Conservation (phyloP, 176 grass and related monocot species). For the Ampelocalamus luodianensis region DNA sequence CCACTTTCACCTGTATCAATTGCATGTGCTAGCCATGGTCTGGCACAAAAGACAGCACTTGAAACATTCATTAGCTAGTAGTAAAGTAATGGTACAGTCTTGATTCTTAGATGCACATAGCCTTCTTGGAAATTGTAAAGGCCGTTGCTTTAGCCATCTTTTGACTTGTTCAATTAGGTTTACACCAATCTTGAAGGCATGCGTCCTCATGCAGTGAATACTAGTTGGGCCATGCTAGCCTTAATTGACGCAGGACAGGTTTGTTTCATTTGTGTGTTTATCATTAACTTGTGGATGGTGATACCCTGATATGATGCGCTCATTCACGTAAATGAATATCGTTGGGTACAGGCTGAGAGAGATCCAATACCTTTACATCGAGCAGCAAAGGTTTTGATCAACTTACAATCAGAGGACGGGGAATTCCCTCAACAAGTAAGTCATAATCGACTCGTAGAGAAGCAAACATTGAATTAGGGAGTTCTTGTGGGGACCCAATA, state of each 20-base stretch:
- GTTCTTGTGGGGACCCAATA: background rate
- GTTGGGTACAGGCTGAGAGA: slow-evolving; percentile 65
- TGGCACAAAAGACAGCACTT: background rate
- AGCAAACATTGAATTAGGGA: background rate
- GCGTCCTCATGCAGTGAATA: slow-evolving; percentile 81
- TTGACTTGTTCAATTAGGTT: slow-evolving; percentile 63
- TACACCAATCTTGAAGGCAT: slow-evolving; percentile 87
- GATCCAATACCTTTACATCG: slow-evolving; percentile 72
- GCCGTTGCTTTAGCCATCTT: slow-evolving; percentile 1
- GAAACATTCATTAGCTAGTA: background rate
- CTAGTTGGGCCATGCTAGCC: slow-evolving; percentile 82
- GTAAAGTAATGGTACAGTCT: background rate
- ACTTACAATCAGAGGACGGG: slow-evolving; percentile 76
- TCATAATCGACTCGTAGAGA: background rate
- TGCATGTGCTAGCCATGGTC: background rate
- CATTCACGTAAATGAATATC: slow-evolving; percentile 1
- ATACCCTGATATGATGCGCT: slow-evolving; percentile 11
- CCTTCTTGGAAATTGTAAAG: background rate
- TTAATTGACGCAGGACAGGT: slow-evolving; percentile 93
- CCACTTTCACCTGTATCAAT: background rate
- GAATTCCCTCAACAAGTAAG: slow-evolving; percentile 97
- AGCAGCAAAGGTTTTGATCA: slow-evolving; percentile 79
- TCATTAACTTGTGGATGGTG: slow-evolving; percentile 17
- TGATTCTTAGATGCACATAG: background rate
- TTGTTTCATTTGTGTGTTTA: slow-evolving; percentile 19